Evolutionary conservation across 2,329 filamentous ascomycete genomes (phyloP).

Genomic region (Fusarium penzigii): DNA sequence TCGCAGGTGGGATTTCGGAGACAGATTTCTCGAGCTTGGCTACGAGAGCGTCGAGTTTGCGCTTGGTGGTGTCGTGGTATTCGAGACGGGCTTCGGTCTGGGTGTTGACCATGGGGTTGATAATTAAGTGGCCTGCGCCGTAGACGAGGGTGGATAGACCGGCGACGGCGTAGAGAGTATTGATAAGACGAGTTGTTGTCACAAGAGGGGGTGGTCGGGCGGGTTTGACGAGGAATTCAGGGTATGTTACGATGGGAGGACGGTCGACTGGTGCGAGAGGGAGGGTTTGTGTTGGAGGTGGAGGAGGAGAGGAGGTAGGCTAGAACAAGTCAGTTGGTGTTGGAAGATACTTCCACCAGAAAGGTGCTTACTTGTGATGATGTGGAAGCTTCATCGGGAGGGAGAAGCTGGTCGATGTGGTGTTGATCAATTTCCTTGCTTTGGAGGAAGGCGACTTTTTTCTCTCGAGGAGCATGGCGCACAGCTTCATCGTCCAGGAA

Average conservation of each 20-base stretch:
- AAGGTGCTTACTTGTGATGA: constrained; percentile 17
- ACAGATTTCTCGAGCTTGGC: constrained; percentile 57
- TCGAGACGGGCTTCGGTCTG: constrained; percentile 54
- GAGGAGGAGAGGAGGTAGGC: constrained; percentile 10
- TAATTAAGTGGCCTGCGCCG: constrained; percentile 68
- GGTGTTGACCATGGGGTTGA: constrained; percentile 61
- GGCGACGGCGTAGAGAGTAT: constrained; percentile 59
- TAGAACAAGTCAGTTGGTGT: constrained; percentile 2
- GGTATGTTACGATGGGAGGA: constrained; percentile 67
- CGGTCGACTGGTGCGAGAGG: constrained; percentile 40
- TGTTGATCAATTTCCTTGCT: constrained; percentile 70
- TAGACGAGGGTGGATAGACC: constrained; percentile 66
- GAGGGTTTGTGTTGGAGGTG: constrained; percentile 27
- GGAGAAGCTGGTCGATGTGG: constrained; percentile 69
- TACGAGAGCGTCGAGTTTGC: constrained; percentile 48
- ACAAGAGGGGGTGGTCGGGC: constrained; percentile 60
- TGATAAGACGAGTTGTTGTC: constrained; percentile 59
- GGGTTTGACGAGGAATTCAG: constrained; percentile 65
- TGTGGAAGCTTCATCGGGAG: constrained; percentile 20
- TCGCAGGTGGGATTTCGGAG: constrained; percentile 56
- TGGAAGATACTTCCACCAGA: background rate
- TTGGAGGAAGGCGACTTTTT: constrained; percentile 75
- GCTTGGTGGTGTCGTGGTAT: constrained; percentile 50
- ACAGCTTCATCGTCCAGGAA: constrained; percentile 79
- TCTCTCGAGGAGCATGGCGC: constrained; percentile 65